Evolutionary conservation across 2,329 filamentous ascomycete species (phyloP).

Genomic region (Penicillium glabrum): DNA sequence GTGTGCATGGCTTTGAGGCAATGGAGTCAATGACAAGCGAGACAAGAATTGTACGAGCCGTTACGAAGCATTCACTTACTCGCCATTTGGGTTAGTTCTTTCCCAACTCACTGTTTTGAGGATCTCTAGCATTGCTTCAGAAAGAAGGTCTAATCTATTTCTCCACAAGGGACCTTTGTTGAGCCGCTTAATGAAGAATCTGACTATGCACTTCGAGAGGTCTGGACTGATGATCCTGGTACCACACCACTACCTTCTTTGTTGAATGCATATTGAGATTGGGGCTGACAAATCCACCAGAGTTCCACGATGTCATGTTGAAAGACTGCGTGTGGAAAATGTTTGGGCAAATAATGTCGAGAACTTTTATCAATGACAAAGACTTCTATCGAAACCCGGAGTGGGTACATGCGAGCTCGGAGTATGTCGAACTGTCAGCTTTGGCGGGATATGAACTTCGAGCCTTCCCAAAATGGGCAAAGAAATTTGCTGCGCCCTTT

Average conservation of each 20-base stretch:
- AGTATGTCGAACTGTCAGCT: constrained; percentile 4
- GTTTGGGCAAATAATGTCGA: constrained; percentile 3
- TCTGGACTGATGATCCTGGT: constrained; percentile 1
- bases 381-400: constrained; percentile 1
- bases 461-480: too few species aligned
- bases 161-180: background rate
- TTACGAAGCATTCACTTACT: too few species aligned
- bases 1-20: too few species aligned
- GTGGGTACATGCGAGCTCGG: constrained; percentile 1
- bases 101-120: too few species aligned
- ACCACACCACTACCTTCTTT: background rate
- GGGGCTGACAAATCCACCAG: background rate
- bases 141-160: too few species aligned
- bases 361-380: constrained; percentile 2
- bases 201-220: background rate
- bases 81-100: too few species aligned
- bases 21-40: too few species aligned
- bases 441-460: background rate
- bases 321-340: constrained; percentile 3
- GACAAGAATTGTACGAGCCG: too few species aligned
- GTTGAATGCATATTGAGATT: background rate
- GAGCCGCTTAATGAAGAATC: constrained; percentile 1
- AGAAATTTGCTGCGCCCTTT: too few species aligned
- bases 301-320: background rate
- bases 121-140: too few species aligned